Base-by-base conservation (phyloP, 805 yeast genomes). In the Crinitomyces ghanaensis region DNA sequence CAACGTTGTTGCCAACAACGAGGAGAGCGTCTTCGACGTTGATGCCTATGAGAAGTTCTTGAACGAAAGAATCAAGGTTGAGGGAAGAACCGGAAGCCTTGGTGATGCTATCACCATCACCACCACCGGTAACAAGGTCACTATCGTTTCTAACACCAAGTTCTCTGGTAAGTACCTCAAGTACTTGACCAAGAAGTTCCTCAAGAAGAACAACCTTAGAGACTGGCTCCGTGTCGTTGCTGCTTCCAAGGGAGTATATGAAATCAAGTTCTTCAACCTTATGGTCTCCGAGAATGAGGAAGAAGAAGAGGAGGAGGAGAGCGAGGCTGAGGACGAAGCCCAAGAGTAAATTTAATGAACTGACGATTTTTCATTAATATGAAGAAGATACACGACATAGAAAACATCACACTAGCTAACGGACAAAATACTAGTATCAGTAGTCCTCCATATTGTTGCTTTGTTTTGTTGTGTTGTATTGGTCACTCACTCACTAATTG, bases 211-310 rank as follows among this genome's bases (percentile, higher is more conserved):
- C 88, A 93, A 83, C 72, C 82, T 88, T 74, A 85, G 96, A 77
- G 97, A 91, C 76, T 88, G 97, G 97, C 86, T 88, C 70, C 91
- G 97, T 77, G 86, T 88, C 61, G 95, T 88, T 53, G 82, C 97
- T 50, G 77, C 80, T 62, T 80, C 85, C 74, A 81, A 82, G 70
- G 83, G 86, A 79, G 77, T 75, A 67, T 91, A 91, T 83, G 81
- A 81, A 68, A 77, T 88, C 74, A 86, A 91, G 69, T 88, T 88
- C 95, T 91, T 83, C 95, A 84, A 93, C 68, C 91, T 88, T 66
- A 85, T 88, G 57, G 88, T 82, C 57, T 94, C 86, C 59, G 96
- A 86, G 60, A 83, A 75, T 56, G 95, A 81, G 64, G 93, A 80
- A 54, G 95, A 83, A 59, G 95, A 85, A 65, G 84, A 83, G 68